Evolutionary conservation across 2,329 filamentous ascomycete genomes (phyloP), one percentile per base, ranked within the genome.

Genomic region (Scedosporium minutisporum): DNA sequence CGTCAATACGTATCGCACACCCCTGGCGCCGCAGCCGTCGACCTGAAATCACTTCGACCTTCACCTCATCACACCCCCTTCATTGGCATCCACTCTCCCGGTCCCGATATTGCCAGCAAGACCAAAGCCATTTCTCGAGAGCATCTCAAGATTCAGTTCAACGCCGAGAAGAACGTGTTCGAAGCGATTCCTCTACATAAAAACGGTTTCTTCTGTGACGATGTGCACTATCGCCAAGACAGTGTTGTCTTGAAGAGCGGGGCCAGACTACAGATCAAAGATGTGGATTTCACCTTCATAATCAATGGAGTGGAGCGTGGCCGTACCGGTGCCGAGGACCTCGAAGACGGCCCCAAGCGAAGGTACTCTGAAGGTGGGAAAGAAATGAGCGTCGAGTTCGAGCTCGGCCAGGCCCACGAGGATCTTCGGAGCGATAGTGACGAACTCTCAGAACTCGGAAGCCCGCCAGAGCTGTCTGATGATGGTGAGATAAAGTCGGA

Each of bases 341-440:
- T 79, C 18, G 80, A 83, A 62, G 81, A 84, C 59, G 77, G 79
- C 55, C 73, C 74, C 3, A 75, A 76, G 33, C 77, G 75, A 66
- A 75, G 77, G 38, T 79, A 81, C 67, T 80, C 80, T 7, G 78
- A 83, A 61, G 82, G 82, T 41, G 84, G 84, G 62, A 87, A 87
- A 69, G 82, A 87, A 66, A 90, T 90, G 86, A 90, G 87, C 71
- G 87, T 90, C 65, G 86, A 87, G 62, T 90, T 90, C 68, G 86
- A 88, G 69, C 82, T 84, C 69, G 80, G 82, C 0, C 79, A 83
- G 64, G 82, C 83, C 48, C 78, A 81, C 63, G 84, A 80, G 41
- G 80, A 83, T 48, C 77, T 81, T 51, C 78, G 78, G 55, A 82
- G 84, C 64, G 84, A 81, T 2, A 85, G 82, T 65, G 81, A 83